Evolutionary conservation across 2,329 filamentous ascomycete species (phyloP).

Genomic region (Pleomassaria siparia): DNA sequence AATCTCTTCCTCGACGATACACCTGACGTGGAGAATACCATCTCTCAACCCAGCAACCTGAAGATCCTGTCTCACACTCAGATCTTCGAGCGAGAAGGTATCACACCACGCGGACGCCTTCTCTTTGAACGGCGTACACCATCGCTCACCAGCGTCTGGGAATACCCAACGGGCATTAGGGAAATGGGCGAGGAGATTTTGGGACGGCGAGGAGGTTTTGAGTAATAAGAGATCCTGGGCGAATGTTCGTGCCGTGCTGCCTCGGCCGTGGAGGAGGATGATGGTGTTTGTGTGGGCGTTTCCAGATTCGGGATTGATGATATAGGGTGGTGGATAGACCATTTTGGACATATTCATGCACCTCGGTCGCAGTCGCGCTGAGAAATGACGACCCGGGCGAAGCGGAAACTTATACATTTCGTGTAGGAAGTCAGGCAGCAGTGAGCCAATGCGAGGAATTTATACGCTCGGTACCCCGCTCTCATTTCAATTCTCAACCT

Average conservation of each 20-base stretch:
- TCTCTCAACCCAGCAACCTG: constrained; percentile 47
- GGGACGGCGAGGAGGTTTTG: constrained; percentile 1
- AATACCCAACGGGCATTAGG: constrained; percentile 56
- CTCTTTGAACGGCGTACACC: constrained; percentile 27
- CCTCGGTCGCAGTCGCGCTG: too few species aligned
- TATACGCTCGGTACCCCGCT: not conserved
- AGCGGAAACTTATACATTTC: too few species aligned
- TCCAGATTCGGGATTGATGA: constrained; percentile 3
- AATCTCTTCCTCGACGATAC: constrained; percentile 15
- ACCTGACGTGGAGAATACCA: constrained; percentile 37
- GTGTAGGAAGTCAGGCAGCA: too few species aligned
- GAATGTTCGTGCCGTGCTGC: constrained; percentile 45
- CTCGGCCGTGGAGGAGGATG: constrained; percentile 51
- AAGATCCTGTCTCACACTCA: constrained; percentile 47
- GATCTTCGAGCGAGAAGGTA: constrained; percentile 49
- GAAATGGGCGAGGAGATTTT: constrained; percentile 43
- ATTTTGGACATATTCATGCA: too few species aligned
- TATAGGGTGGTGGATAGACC: constrained; percentile 1
- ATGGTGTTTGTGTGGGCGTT: constrained; percentile 48
- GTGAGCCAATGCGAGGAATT: too few species aligned
- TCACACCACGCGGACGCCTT: constrained; percentile 54
- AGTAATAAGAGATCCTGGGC: constrained; percentile 43
- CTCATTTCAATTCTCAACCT: too few species aligned
- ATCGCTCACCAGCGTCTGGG: constrained; percentile 44
- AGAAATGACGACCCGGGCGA: too few species aligned